phyloP scores from a whole-genome alignment of 345 rosid species.

The Syzygium aqueum region DNA sequence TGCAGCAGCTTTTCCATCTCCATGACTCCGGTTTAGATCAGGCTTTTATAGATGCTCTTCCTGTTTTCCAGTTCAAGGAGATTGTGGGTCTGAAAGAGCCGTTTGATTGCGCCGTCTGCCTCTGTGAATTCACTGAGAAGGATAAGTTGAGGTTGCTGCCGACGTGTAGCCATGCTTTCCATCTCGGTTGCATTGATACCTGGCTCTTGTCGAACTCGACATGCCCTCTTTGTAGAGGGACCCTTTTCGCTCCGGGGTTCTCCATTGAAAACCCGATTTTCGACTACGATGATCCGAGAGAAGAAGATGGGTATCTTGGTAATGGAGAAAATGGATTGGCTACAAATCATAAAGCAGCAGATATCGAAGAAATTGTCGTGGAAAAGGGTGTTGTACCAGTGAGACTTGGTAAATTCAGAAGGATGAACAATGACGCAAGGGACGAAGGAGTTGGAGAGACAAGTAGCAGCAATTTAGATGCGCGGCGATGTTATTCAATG shows the following conservation, averaged over 20 bases:
- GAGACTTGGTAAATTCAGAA: constrained; percentile 72
- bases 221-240: constrained; percentile 76
- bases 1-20: constrained; percentile 81
- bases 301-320: constrained; percentile 39
- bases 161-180: constrained; percentile 86
- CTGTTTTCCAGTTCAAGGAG: constrained; percentile 73
- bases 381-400: constrained; percentile 65
- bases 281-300: constrained; percentile 58
- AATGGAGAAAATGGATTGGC: constrained; percentile 27
- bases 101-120: constrained; percentile 87
- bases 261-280: constrained; percentile 62
- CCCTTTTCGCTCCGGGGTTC: constrained; percentile 58
- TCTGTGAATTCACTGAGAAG: constrained; percentile 72
- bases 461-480: constrained; percentile 74
- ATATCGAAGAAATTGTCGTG: constrained; percentile 51
- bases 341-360: constrained; percentile 33
- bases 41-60: constrained; percentile 82
- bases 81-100: constrained; percentile 67
- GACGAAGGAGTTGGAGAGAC: constrained; percentile 59
- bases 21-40: constrained; percentile 90
- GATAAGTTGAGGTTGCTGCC: constrained; percentile 84
- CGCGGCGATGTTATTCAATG: constrained; percentile 83
- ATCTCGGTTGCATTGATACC: constrained; percentile 72
- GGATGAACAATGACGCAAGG: constrained; percentile 18
- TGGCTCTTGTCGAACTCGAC: constrained; percentile 82